These are phyloP conservation scores for Sanghuangporus sanghuang DNA, from an alignment of 1,284 basidiomycete genomes.

Conservation along the genomic window DNA sequence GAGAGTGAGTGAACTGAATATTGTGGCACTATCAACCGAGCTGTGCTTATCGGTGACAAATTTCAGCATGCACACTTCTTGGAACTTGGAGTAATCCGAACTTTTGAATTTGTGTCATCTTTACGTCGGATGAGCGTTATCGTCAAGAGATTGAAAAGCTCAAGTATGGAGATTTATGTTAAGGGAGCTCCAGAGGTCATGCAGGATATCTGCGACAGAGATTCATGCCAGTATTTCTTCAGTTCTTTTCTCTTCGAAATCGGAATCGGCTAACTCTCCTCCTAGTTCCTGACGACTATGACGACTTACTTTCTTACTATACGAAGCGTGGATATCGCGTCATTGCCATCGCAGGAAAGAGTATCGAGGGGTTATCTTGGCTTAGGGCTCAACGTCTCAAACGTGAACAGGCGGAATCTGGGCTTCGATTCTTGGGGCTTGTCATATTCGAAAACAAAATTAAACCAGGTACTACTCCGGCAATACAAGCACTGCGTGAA, in stretches of 20 bases:
- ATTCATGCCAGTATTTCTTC: constrained; percentile 62
- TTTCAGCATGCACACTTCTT: constrained; percentile 88
- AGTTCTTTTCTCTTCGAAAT: background rate
- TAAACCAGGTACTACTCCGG: constrained; percentile 89
- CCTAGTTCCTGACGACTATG: constrained; percentile 92
- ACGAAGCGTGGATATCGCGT: constrained; percentile 97
- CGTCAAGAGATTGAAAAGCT: constrained; percentile 91
- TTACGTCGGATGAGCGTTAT: constrained; percentile 97
- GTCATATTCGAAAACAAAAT: constrained; percentile 99
- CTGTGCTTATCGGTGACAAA: background rate
- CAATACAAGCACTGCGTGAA: constrained; percentile 83
- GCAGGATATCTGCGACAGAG: constrained; percentile 88
- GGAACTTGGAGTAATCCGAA: constrained; percentile 93
- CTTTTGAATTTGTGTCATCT: constrained; percentile 95
- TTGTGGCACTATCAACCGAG: background rate
- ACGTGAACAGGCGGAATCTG: constrained; percentile 91
- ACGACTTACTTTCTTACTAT: constrained; percentile 95
- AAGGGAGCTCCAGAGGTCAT: constrained; percentile 99
- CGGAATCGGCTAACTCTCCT: constrained; percentile 5
- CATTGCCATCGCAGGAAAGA: constrained; percentile 97
- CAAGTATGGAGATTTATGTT: constrained; percentile 96
- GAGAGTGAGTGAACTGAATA: constrained; percentile 45
- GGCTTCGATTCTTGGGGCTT: constrained; percentile 88
- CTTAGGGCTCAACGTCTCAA: constrained; percentile 96
- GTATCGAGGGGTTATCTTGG: constrained; percentile 91